Conservation (phyloP, 2,329 filamentous ascomycete genomes). For the Fusarium anthophilum region DNA sequence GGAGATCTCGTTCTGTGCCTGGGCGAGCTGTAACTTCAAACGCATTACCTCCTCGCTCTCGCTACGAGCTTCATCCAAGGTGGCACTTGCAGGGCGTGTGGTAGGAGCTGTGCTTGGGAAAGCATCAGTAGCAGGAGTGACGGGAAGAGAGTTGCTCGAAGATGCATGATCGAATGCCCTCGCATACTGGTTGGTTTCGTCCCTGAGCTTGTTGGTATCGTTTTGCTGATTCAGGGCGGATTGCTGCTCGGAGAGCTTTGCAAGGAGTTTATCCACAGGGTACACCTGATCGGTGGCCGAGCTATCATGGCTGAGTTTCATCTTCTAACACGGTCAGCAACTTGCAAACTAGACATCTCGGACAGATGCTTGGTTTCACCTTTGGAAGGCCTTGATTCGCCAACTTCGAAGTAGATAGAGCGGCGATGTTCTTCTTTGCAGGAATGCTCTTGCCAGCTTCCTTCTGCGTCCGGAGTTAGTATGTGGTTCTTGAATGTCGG, state of each 20-base stretch:
- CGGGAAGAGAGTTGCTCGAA: constrained; percentile 67
- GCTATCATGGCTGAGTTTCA: constrained; percentile 58
- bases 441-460: constrained; percentile 27
- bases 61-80: constrained; percentile 53
- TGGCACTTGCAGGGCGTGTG: constrained; percentile 63
- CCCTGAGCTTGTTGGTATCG: constrained; percentile 57
- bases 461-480: constrained; percentile 26
- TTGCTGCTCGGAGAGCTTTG: constrained; percentile 78
- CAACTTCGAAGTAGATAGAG: constrained; percentile 63
- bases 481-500: background rate
- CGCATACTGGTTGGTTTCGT: constrained; percentile 50
- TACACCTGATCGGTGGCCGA: constrained; percentile 52
- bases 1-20: constrained; percentile 75
- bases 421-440: constrained; percentile 56
- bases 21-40: constrained; percentile 75
- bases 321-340: constrained; percentile 52
- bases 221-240: constrained; percentile 67
- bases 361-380: constrained; percentile 49
- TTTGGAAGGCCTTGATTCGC: constrained; percentile 64
- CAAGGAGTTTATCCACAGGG: constrained; percentile 76
- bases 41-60: constrained; percentile 69
- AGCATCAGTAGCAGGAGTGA: constrained; percentile 68
- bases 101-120: constrained; percentile 59
- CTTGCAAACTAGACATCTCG: background rate
- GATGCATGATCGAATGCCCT: constrained; percentile 58